A percentile compares a stretch with the other conserved stretches of the same genome.
These are phyloP conservation scores for Penicillium frequentans DNA, from an alignment of 2,329 filamentous ascomycete species.

Conservation along the genomic window DNA sequence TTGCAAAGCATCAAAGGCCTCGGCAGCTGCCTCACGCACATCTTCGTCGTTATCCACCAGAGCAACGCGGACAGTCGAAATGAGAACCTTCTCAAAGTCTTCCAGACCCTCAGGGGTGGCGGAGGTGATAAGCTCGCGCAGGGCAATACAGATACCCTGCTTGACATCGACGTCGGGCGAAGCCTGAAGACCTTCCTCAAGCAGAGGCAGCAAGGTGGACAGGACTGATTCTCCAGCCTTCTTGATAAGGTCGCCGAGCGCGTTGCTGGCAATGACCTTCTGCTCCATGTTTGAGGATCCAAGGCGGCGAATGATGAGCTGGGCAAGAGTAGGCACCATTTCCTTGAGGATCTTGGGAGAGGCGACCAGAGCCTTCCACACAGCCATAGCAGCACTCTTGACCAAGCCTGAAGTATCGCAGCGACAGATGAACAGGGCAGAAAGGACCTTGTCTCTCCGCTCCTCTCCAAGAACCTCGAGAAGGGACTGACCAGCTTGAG, in stretches of 20 bases:
- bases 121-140: slow-evolving; percentile 88
- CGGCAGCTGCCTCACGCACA: slow-evolving; percentile 91
- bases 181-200: slow-evolving; percentile 85
- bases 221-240: slow-evolving; percentile 95
- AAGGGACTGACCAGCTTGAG: slow-evolving; percentile 88
- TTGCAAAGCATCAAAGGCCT: slow-evolving; percentile 94
- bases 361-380: slow-evolving; percentile 96
- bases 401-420: slow-evolving; percentile 94
- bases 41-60: slow-evolving; percentile 86
- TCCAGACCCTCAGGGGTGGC: slow-evolving; percentile 86
- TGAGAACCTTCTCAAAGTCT: slow-evolving; percentile 91
- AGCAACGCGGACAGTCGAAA: slow-evolving; percentile 89
- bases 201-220: slow-evolving; percentile 80
- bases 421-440: slow-evolving; percentile 95
- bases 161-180: slow-evolving; percentile 90
- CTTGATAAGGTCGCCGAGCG: slow-evolving; percentile 91
- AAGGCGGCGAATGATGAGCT: slow-evolving; percentile 89
- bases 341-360: slow-evolving; percentile 92
- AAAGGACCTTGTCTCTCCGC: slow-evolving; percentile 93
- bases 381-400: slow-evolving; percentile 81
- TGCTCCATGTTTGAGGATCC: slow-evolving; percentile 98
- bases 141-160: slow-evolving; percentile 94
- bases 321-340: slow-evolving; percentile 88
- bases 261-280: slow-evolving; percentile 97
- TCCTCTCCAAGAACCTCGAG: slow-evolving; percentile 93